Evolutionary conservation across 306 rosid genomes (phyloP), one percentile per base, ranked within the genome.

Genomic region (Oxytropis ochrocephala): DNA sequence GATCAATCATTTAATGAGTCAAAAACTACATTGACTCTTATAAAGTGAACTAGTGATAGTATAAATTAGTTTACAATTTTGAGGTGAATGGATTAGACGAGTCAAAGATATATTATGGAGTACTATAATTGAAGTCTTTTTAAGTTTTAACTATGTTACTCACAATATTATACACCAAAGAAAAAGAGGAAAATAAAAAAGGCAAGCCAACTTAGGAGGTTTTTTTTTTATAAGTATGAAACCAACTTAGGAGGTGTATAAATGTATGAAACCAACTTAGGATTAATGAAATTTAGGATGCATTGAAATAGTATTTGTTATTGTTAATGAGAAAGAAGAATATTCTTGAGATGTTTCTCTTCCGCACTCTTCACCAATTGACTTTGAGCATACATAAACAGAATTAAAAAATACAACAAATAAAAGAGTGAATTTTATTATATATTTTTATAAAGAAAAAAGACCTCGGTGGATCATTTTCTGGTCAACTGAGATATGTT

Each of bases 231-330:
- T 74, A 46, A 52, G 76, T 71, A 9, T 70, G 72, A 75, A 49
- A 52, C 43, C 67, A 80, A n/a, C n/a, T n/a, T 48, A 5, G 67
- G 58, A 46, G 53, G 78, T 74, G 76, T 71, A 9, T 74, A 46
- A 52, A 80, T 77, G 76, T 71, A 9, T 70, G 72, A 75, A 49
- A 52, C 43, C 67, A 80, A n/a, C n/a, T n/a, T n/a, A 69, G 74
- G 52, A 56, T 58, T 41, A 3, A 41, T 5, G 9, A 49, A 14
- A 12, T 5, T 57, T 44, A 46, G 73, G 70, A 65, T 77, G 32
- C n/a, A 78, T 24, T 24, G 29, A 24, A 24, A 24, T 2, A 24
- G 29, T 24, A 24, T 24, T 24, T 24, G 29, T 24, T 24, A 53
- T 69, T 60, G 70, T 69, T 12, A 64, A 48, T 4, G 64, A 44